phyloP scores from a whole-genome alignment of 306 rosid genomes.

The Urtica urens region DNA sequence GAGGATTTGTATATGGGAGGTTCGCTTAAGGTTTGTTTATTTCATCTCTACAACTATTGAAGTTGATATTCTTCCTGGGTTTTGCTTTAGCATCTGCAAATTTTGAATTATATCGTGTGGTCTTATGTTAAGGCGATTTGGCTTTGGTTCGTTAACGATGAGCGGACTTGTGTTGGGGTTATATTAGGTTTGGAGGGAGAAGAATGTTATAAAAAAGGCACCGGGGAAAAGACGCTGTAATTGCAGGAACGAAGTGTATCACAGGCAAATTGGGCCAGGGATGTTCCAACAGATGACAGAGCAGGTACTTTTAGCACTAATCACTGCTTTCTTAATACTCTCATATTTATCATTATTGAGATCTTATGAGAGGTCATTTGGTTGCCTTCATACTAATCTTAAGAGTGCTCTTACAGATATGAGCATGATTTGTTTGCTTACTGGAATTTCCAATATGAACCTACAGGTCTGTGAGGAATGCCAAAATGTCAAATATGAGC shows the following conservation, averaged over 20 bases:
- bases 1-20: conserved; percentile 98
- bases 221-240: conserved; percentile 96
- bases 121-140: no score
- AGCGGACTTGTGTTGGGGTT: conserved; percentile 12
- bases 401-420: conserved; percentile 7
- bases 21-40: conserved; percentile 54
- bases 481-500: conserved; percentile 74
- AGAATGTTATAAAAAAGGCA: conserved; percentile 72
- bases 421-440: background rate
- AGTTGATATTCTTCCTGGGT: background rate
- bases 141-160: no score
- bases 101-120: no score
- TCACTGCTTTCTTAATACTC: background rate
- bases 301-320: conserved; percentile 35
- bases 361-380: background rate
- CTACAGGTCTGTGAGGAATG: conserved; percentile 94
- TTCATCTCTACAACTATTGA: background rate
- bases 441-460: conserved; percentile 1
- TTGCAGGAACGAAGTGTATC: conserved; percentile 93
- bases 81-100: no score
- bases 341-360: background rate
- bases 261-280: conserved; percentile 97
- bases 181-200: conserved; percentile 93
- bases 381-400: background rate
- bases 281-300: conserved; percentile 99